Base-by-base conservation (phyloP, 1,284 basidiomycete species). In the Leucoagaricus sp. region DNA sequence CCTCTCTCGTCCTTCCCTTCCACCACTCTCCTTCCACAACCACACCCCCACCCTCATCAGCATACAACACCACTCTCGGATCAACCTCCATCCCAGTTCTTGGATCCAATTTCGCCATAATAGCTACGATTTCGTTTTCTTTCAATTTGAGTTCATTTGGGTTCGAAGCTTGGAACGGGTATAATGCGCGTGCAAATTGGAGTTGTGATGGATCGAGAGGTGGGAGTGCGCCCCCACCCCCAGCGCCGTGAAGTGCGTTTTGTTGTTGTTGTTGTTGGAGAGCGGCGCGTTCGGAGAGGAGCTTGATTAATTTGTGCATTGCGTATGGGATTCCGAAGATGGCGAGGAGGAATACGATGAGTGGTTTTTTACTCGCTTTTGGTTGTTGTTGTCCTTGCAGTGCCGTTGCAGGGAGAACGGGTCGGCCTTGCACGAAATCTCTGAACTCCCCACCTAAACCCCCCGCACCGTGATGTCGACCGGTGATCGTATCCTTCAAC, bases 301-400 rank as follows among this genome's bases (percentile, higher is more conserved):
- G 12, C 46, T 50, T 48, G 47, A 50, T 21, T 26, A 56, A 45
- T 50, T 51, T 21, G 33, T n/a, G 2, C 49, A 54, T 98, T 21
- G 17, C 38, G 31, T 5, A 31, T 8, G n/a, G 96, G 41, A 99
- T 75, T 51, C 96, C 97, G 66, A 99, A 83, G 53, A 98, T 86
- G n/a, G 95, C 94, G 61, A 98, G 84, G 65, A 99, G 84, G 82
- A 99, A 99, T 61, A 98, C 81, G 66, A 98, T 78, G 38, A 99
- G 80, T 0, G 97, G 97, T 69, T 98, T 97, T 73, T 87, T 91
- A 75, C 82, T 88, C 10, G 91, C 82, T 72, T 83, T 85, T 2
- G 82, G 78, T 40, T 75, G 74, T 8, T 53, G 34, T 17, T 55
- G 42, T 33, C 36, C 4, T 3, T 41, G n/a, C 8, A 21, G 54